These are phyloP conservation scores for Camelina sativa DNA, from an alignment of 345 rosid genomes.

Conservation along the genomic window DNA sequence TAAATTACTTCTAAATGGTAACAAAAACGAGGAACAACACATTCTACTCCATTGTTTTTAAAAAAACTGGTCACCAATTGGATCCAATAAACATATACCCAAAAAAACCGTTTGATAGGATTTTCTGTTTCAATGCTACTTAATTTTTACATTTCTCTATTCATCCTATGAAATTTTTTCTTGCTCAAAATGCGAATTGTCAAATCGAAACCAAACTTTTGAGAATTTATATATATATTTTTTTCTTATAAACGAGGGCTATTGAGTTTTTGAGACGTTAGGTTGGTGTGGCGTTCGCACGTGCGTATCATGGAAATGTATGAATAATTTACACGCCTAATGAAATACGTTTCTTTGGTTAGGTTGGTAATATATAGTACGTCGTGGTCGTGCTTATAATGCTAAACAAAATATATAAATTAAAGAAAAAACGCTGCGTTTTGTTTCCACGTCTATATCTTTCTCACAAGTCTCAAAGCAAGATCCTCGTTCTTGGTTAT, in stretches of 20 bases:
- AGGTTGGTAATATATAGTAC: slow-evolving; percentile 30
- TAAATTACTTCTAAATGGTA: too few relatives aligned
- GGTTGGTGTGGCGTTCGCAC: slow-evolving; percentile 38
- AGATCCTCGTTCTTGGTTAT: background rate
- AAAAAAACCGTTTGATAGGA: too few relatives aligned
- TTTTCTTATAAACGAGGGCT: background rate
- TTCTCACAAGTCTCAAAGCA: background rate
- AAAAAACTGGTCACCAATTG: too few relatives aligned
- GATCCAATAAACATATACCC: too few relatives aligned
- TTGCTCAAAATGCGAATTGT: too few relatives aligned
- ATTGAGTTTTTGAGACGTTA: slow-evolving; percentile 32
- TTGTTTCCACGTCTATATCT: slow-evolving; percentile 5
- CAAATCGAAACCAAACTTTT: too few relatives aligned
- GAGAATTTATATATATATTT: too few relatives aligned
- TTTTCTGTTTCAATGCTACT: too few relatives aligned
- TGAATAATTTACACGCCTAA: background rate
- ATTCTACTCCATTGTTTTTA: too few relatives aligned
- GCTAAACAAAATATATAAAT: background rate
- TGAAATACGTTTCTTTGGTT: background rate
- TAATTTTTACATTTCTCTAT: too few relatives aligned
- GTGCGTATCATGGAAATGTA: slow-evolving; percentile 31
- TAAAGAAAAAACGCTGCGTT: slow-evolving; percentile 16
- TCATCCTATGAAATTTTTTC: too few relatives aligned
- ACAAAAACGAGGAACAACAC: too few relatives aligned
- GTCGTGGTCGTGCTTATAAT: background rate